A percentile compares a stretch with the other conserved stretches of the same genome.
phyloP scores from a whole-genome alignment of 176 grass and related monocot species.

The Bolboschoenus planiculmis region DNA sequence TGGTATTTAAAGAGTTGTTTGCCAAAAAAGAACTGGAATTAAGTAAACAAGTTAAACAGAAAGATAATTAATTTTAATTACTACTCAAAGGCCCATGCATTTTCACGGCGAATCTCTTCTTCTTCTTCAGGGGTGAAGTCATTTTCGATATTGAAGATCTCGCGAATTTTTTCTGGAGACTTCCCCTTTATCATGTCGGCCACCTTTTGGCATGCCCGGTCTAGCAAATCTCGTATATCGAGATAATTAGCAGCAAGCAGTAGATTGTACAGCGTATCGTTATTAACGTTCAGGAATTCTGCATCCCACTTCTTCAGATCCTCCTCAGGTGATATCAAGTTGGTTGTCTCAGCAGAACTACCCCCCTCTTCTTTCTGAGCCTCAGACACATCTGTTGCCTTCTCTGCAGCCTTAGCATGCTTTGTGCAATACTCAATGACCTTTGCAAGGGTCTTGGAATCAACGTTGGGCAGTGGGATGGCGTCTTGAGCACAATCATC shows the following conservation, averaged over 20 bases:
- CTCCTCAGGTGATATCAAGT: neutral
- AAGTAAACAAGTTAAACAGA: too few relatives aligned
- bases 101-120: too few relatives aligned
- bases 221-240: neutral
- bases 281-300: neutral
- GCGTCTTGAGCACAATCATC: neutral
- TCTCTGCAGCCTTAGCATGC: neutral
- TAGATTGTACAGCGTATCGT: conserved; percentile 14
- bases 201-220: conserved; percentile 9
- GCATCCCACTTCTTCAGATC: neutral
- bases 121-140: too few relatives aligned
- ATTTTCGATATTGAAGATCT: too few relatives aligned
- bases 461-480: conserved; percentile 16
- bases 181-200: too few relatives aligned
- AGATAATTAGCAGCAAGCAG: conserved; percentile 11
- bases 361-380: too few relatives aligned
- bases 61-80: too few relatives aligned
- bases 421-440: conserved; percentile 26
- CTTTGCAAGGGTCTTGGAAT: neutral
- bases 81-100: too few relatives aligned
- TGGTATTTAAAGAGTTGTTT: too few relatives aligned
- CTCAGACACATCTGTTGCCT: too few relatives aligned
- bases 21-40: too few relatives aligned
- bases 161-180: too few relatives aligned
- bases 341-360: neutral